Evolutionary conservation across 768 basidiomycete species (phyloP), one percentile per base, ranked within the genome.

Genomic region (Pisolithus marmoratus): DNA sequence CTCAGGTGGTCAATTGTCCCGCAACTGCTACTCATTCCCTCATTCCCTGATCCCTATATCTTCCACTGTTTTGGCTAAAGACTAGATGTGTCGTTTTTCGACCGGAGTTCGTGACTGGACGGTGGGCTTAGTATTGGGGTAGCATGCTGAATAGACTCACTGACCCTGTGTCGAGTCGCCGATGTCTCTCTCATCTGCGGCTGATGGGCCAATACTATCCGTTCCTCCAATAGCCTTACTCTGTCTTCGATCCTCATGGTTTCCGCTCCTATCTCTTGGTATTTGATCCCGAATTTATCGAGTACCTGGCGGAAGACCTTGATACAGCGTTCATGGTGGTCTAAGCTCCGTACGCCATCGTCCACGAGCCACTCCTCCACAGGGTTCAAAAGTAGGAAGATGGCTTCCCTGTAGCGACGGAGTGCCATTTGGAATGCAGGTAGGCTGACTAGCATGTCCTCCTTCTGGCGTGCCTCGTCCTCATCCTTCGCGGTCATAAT

Each of bases 331-430:
- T 63, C 63, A 38, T 76, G 75, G 26, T 82, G 68, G 19, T 84
- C 79, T 55, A 81, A 59, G 47, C 67, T 76, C 5, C 84, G 77
- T 29, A 84, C 70, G 1, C 83, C 85, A 50, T 86, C 84, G 54
- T 86, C 85, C 1, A 77, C 66, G 27, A 80, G 26, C 84, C 84
- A 86, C 52, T 80, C 82, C 12, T 65, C 54, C 29, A 85, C 76
- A 0, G 82, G 81, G 2, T 63, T 70, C 37, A 86, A 66, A 22
- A 86, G 70, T 17, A 86, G 60, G 59, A 86, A 76, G 4, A 72
- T 63, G n/a, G 78, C 73, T 24, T 57, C 60, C 40, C 70, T 71
- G 59, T 83, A 84, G 27, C 59, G 57, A 12, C 66, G 62, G 27
- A 84, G 62, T 1, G 69, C 68, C 22, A 41, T 54, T 53, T 75